Conservation (phyloP, 225 moss, liverwort and hornwort species). For the Physcomitrium patens region DNA sequence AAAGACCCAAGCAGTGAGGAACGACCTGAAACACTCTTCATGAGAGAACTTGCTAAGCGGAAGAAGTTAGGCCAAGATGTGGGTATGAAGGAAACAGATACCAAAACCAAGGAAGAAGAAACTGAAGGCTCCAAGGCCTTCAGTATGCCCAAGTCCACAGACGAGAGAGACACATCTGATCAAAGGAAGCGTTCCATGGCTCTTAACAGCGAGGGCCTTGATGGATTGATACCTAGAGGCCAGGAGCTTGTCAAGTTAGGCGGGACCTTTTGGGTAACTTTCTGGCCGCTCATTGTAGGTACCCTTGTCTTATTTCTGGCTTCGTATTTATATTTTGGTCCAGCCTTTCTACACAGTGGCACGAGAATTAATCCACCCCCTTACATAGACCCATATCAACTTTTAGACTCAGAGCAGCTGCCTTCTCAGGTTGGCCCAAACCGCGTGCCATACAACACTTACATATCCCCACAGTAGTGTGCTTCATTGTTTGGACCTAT, state of each 20-base stretch:
- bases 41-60: constrained; percentile 92
- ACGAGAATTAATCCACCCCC: constrained; percentile 45
- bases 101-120: constrained; percentile 73
- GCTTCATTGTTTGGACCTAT: constrained; percentile 17
- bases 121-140: constrained; percentile 21
- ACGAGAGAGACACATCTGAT: constrained; percentile 48
- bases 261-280: constrained; percentile 67
- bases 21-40: constrained; percentile 86
- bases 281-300: constrained; percentile 84
- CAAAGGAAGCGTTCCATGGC: constrained; percentile 85
- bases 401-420: constrained; percentile 72
- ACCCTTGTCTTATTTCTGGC: constrained; percentile 66
- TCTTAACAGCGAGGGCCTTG: constrained; percentile 92
- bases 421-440: constrained; percentile 68
- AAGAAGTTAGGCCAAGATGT: constrained; percentile 70
- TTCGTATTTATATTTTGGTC: constrained; percentile 83
- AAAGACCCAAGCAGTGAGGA: constrained; percentile 62
- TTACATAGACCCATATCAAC: constrained; percentile 87
- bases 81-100: constrained; percentile 67
- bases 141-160: constrained; percentile 41
- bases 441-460: constrained; percentile 68
- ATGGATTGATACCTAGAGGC: constrained; percentile 85
- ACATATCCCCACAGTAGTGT: constrained; percentile 41
- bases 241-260: constrained; percentile 88
- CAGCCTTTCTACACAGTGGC: constrained; percentile 74